A percentile compares a stretch with the other conserved stretches of the same genome.
Evolutionary conservation across 2,329 filamentous ascomycete genomes (phyloP).

Genomic region (Periglandula ipomoeae): DNA sequence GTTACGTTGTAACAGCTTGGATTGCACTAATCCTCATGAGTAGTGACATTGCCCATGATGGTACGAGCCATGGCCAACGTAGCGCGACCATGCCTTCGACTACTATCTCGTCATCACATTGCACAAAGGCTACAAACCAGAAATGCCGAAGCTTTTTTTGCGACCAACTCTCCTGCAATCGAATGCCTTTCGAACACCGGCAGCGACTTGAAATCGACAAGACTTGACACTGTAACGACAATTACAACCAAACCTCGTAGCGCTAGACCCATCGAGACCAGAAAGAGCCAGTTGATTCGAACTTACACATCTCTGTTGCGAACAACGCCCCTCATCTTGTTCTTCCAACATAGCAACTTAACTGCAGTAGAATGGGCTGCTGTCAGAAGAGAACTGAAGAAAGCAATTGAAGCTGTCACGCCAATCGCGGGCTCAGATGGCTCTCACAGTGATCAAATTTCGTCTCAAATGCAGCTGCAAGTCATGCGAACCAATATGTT

Average conservation of each 20-base stretch:
- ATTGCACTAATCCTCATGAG: neutral
- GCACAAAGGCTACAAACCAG: neutral
- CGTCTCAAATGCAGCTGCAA: constrained; percentile 62
- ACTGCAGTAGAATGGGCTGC: constrained; percentile 54
- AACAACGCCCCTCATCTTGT: constrained; percentile 72
- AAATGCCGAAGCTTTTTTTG: constrained; percentile 11
- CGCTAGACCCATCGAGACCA: constrained; percentile 74
- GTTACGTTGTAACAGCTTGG: neutral
- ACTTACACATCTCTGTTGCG: constrained; percentile 83
- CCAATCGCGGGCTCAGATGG: constrained; percentile 15
- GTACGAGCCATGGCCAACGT: constrained; percentile 10
- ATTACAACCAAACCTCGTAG: constrained; percentile 66
- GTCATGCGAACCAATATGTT: constrained; percentile 88
- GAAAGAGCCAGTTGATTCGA: constrained; percentile 81
- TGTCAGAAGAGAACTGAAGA: constrained; percentile 32
- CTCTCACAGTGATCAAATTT: constrained; percentile 34
- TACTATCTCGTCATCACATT: constrained; percentile 7
- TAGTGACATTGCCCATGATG: constrained; percentile 11
- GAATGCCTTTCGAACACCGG: neutral
- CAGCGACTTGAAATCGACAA: constrained; percentile 15
- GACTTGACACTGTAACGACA: constrained; percentile 46
- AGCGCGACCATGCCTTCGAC: constrained; percentile 14
- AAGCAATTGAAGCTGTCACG: constrained; percentile 34
- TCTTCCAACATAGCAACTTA: constrained; percentile 68
- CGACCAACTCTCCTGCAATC: constrained; percentile 14